Percentiles rank a stretch among this genome's conserved stretches.
phyloP scores from a whole-genome alignment of 2,329 filamentous ascomycete genomes.

The Beauveria australis region DNA sequence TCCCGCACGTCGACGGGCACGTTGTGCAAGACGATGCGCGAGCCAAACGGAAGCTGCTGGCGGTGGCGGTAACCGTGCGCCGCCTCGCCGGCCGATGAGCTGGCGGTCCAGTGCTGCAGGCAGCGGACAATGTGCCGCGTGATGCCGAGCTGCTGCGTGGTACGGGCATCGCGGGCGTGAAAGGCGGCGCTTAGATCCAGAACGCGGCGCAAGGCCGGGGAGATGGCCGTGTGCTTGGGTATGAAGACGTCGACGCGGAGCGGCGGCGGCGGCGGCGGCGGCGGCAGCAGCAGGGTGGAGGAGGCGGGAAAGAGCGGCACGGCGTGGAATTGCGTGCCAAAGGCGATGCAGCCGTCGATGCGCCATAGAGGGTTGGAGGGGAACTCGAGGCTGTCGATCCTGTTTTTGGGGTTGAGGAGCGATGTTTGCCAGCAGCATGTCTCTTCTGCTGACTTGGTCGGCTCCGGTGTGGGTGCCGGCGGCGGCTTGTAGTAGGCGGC shows the following conservation, averaged over 20 bases:
- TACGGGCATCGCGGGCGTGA: conserved; percentile 42
- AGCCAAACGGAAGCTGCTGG: conserved; percentile 45
- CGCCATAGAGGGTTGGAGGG: conserved; percentile 42
- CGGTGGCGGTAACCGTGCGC: conserved; percentile 27
- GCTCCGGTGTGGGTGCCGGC: conserved; percentile 11
- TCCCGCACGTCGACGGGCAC: conserved; percentile 39
- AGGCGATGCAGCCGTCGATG: conserved; percentile 49
- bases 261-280: conserved; percentile 28
- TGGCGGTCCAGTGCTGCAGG: conserved; percentile 42
- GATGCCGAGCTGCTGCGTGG: conserved; percentile 42
- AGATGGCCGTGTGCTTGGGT: conserved; percentile 34
- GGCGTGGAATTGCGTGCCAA: conserved; percentile 50
- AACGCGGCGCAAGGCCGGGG: conserved; percentile 31
- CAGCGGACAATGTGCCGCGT: conserved; percentile 45
- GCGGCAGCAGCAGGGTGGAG: background rate
- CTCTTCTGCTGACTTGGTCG: background rate
- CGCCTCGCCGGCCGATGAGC: conserved; percentile 17
- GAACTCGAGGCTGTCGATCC: conserved; percentile 46
- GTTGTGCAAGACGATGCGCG: conserved; percentile 45
- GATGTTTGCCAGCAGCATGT: conserved; percentile 37
- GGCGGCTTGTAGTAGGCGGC: conserved; percentile 35
- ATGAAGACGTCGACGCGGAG: conserved; percentile 52
- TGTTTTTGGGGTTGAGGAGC: conserved; percentile 50
- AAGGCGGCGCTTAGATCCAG: conserved; percentile 39
- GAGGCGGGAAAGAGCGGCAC: conserved; percentile 41